Evolutionary conservation across 2,329 filamentous ascomycete genomes (phyloP).

Genomic region (Penicillium expansum): DNA sequence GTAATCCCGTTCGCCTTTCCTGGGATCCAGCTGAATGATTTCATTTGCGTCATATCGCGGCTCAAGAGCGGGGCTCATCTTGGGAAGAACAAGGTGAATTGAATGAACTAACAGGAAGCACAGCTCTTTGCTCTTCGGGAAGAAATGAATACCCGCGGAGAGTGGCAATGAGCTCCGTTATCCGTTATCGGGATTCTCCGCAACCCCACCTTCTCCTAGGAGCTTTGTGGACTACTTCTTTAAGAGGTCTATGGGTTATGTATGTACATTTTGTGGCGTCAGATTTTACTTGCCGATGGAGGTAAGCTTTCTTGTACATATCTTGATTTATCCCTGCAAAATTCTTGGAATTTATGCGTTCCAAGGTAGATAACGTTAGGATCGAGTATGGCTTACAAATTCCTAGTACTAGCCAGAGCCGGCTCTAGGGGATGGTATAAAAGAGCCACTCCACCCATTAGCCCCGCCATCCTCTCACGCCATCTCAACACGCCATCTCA

Average conservation of each 20-base stretch:
- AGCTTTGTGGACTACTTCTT: neutral
- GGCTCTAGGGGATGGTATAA: neutral
- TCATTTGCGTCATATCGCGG: neutral
- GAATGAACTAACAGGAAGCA: neutral
- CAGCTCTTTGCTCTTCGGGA: neutral
- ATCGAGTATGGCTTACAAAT: neutral
- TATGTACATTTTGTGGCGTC: neutral
- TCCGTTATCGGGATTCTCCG: slow-evolving; percentile 19
- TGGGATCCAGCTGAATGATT: slow-evolving; percentile 1
- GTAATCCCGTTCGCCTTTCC: slow-evolving; percentile 18
- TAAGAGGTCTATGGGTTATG: neutral
- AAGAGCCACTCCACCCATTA: neutral
- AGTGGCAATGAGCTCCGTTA: slow-evolving; percentile 11
- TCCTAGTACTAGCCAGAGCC: too few species aligned
- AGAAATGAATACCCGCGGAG: neutral
- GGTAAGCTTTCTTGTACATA: neutral
- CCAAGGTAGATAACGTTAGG: neutral
- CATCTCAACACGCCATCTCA: neutral
- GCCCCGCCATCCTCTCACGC: neutral
- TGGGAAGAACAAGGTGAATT: neutral
- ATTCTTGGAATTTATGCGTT: neutral
- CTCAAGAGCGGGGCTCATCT: neutral
- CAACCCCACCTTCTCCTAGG: slow-evolving; percentile 17
- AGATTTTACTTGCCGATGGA: neutral
- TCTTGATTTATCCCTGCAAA: neutral